Percentiles rank a stretch among this genome's conserved stretches.
Conservation (phyloP, 352 stramenopile genomes). For the Blastocystis sp. region DNA sequence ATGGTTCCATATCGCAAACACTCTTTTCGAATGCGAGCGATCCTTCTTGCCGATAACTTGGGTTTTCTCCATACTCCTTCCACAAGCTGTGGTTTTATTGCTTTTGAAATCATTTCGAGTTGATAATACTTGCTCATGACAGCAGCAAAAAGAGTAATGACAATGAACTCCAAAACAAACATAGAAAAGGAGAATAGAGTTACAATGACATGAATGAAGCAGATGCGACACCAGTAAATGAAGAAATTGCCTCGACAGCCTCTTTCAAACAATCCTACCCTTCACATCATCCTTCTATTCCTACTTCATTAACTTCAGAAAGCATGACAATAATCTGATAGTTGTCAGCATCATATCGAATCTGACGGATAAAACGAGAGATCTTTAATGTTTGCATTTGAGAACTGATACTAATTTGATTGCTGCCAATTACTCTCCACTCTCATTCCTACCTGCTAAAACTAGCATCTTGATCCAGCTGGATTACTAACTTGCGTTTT, state of each 20-base stretch:
- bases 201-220: constrained; percentile 7
- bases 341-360: background rate
- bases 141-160: background rate
- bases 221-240: background rate
- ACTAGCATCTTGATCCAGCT: constrained; percentile 64
- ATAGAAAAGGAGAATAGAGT: background rate
- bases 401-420: constrained; percentile 15
- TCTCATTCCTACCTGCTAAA: background rate
- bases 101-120: constrained; percentile 53
- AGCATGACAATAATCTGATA: constrained; percentile 42
- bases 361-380: background rate
- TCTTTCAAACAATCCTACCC: background rate
- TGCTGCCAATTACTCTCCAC: background rate
- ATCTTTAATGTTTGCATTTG: constrained; percentile 4
- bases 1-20: constrained; percentile 62
- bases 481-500: constrained; percentile 68
- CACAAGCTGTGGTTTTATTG: constrained; percentile 60
- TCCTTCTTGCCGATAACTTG: constrained; percentile 48
- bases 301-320: constrained; percentile 6
- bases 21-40: constrained; percentile 61
- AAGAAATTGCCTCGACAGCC: background rate
- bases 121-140: constrained; percentile 65
- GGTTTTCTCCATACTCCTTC: constrained; percentile 61
- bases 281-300: background rate
- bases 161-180: constrained; percentile 27